Evolutionary conservation across 371 early-diverging fungal species (phyloP), one percentile per base, ranked within the genome.

Genomic region (Blakeslea trispora): DNA sequence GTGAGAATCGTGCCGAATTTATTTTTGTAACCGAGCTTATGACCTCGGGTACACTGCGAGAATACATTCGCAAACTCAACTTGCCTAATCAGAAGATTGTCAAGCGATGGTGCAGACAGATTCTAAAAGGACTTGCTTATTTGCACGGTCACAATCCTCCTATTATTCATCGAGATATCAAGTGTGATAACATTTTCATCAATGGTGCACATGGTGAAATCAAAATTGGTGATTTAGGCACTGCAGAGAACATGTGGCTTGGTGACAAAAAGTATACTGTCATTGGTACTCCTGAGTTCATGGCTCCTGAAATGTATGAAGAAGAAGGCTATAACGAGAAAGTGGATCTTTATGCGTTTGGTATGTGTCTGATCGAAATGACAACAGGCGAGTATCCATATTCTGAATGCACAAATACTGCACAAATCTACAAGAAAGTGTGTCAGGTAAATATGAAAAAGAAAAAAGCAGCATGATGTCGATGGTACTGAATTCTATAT

Each of bases 161-260:
- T 19, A 92, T 96, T 39, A 94, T 96, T 54, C 96, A 96, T 61
- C 77, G 93, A 56, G 92, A 93, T 52, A 87, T 94, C 66, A 91
- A 87, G 72, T 90, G 81, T 45, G 87, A 81, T 57, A 96, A 96
- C 63, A 91, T 96, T 55, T 96, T 96, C 64, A 91, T 96, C 58
- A 94, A 93, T 61, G 91, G 91, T 19, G 84, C 90, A 0, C 87
- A 88, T 59, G 92, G 92, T 23, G 91, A 92, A 63, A 90, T 92
- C 50, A 94, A 94, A 63, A 92, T 94, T 65, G 95, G 95, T 41
- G 95, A 94, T 72, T 83, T 94, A 81, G 95, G 95, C n/a, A 87
- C 89, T 0, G 92, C 95, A 8, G 89, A 89, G 69, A 60, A 53
- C 15, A 68, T 66, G 61, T 65, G 61, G 57, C 49, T 73, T 31